phyloP scores from a whole-genome alignment of 108 stramenopile genomes.

The Epithemia pelagica region DNA sequence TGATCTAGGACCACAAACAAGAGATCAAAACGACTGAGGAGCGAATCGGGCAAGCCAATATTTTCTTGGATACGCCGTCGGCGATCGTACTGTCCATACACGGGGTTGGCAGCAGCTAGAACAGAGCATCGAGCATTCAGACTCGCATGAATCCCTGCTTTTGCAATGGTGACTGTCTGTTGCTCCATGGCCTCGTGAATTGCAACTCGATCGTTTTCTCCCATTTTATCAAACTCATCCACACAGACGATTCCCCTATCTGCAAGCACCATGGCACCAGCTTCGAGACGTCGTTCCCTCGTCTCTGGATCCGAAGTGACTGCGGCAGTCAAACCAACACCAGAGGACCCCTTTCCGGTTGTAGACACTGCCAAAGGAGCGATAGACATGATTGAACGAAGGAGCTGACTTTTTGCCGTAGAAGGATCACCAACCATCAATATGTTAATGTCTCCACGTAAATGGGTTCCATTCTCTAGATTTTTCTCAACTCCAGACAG shows the following conservation, averaged over 20 bases:
- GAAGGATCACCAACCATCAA: conserved; percentile 99
- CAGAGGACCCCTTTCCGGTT: conserved; percentile 94
- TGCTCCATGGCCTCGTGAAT: conserved; percentile 99
- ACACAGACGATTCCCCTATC: conserved; percentile 98
- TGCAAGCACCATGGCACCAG: conserved; percentile 99
- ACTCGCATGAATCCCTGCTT: conserved; percentile 94
- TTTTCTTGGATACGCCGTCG: conserved; percentile 93
- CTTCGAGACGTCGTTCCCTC: conserved; percentile 93
- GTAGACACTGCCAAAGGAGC: conserved; percentile 94
- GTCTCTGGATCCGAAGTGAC: conserved; percentile 98
- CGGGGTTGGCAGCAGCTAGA: conserved; percentile 98
- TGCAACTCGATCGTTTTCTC: conserved; percentile 91
- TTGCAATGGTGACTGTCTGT: conserved; percentile 99
- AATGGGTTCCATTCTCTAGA: conserved; percentile 94
- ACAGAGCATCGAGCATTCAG: conserved; percentile 97
- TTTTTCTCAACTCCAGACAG: conserved; percentile 94
- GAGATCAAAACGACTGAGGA: conserved; percentile 98
- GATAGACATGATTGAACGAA: conserved; percentile 91
- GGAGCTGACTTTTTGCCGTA: conserved; percentile 97
- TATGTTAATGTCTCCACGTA: conserved; percentile 99
- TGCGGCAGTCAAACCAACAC: conserved; percentile 99
- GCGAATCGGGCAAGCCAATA: conserved; percentile 97
- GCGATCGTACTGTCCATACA: conserved; percentile 99
- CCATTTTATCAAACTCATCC: conserved; percentile 96
- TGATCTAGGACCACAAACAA: conserved; percentile 99